These are phyloP conservation scores for Fusarium sp. DNA, from an alignment of 2,329 filamentous ascomycete genomes.

Conservation along the genomic window DNA sequence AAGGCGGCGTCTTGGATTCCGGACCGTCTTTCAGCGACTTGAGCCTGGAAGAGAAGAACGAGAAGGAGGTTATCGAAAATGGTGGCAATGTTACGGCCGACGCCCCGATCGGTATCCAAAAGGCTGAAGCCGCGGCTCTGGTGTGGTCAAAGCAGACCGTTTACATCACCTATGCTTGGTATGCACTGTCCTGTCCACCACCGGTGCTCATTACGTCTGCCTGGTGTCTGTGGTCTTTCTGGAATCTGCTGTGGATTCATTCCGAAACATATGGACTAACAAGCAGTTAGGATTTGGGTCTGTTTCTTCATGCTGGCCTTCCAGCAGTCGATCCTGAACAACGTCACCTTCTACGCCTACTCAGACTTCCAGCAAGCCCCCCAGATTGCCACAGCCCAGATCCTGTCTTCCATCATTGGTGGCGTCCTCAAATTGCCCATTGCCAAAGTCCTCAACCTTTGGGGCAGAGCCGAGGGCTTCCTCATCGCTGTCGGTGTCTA, in stretches of 20 bases:
- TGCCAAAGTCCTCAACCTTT: slow-evolving; percentile 55
- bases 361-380: slow-evolving; percentile 48
- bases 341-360: slow-evolving; percentile 46
- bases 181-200: background rate
- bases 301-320: slow-evolving; percentile 51
- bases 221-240: background rate
- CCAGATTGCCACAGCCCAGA: slow-evolving; percentile 57
- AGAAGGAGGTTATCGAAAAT: slow-evolving; percentile 9
- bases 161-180: slow-evolving; percentile 24
- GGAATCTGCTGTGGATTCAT: background rate
- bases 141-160: slow-evolving; percentile 48
- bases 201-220: background rate
- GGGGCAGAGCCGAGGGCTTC: slow-evolving; percentile 53
- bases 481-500: slow-evolving; percentile 47
- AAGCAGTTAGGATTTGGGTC: slow-evolving; percentile 52
- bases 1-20: background rate
- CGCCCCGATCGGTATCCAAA: slow-evolving; percentile 44
- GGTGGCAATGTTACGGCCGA: slow-evolving; percentile 1
- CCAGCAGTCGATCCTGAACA: slow-evolving; percentile 52
- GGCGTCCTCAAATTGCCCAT: slow-evolving; percentile 47
- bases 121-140: slow-evolving; percentile 50
- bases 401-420: slow-evolving; percentile 54
- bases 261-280: background rate
- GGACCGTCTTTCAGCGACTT: background rate
- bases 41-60: slow-evolving; percentile 7